Percentiles rank a stretch among this genome's conserved stretches.
Conservation (phyloP, 2,329 filamentous ascomycete genomes). For the Onygenales sp. region DNA sequence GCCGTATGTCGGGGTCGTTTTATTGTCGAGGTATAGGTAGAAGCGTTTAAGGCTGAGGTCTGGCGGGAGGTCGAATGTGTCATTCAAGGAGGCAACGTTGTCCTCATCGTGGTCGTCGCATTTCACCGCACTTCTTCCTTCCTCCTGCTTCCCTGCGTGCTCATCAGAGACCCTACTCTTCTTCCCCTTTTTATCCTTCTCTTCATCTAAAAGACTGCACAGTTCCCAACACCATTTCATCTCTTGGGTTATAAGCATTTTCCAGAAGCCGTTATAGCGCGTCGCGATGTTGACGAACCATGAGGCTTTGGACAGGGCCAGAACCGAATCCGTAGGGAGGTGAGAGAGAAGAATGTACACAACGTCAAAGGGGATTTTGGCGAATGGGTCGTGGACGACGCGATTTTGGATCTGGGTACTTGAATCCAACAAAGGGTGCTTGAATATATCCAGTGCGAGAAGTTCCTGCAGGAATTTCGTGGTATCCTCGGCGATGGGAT, state of each 20-base stretch:
- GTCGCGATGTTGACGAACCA: not conserved
- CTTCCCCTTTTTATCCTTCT: not conserved
- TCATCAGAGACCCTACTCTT: too few relatives aligned
- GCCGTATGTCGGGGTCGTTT: conserved; percentile 12
- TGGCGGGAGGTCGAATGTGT: not conserved
- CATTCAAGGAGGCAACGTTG: too few relatives aligned
- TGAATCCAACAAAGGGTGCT: not conserved
- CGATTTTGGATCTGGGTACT: not conserved
- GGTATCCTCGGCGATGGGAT: not conserved
- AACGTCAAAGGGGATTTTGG: not conserved
- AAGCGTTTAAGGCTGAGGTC: not conserved
- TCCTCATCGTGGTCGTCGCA: too few relatives aligned
- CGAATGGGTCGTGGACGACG: conserved; percentile 1
- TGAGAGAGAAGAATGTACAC: not conserved
- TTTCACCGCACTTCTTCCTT: too few relatives aligned
- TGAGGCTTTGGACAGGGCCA: conserved; percentile 1
- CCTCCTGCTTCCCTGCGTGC: too few relatives aligned
- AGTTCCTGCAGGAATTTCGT: not conserved
- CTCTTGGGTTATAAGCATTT: not conserved
- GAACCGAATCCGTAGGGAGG: not conserved
- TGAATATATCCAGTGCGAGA: not conserved
- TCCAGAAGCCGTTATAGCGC: conserved; percentile 1
- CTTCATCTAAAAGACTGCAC: not conserved
- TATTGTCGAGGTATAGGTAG: conserved; percentile 14
- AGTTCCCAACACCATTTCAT: conserved; percentile 4